Percentiles rank a stretch among this genome's conserved stretches.
These are phyloP conservation scores for Globisporangium ultimum DNA, from an alignment of 352 stramenopile genomes.

Conservation along the genomic window DNA sequence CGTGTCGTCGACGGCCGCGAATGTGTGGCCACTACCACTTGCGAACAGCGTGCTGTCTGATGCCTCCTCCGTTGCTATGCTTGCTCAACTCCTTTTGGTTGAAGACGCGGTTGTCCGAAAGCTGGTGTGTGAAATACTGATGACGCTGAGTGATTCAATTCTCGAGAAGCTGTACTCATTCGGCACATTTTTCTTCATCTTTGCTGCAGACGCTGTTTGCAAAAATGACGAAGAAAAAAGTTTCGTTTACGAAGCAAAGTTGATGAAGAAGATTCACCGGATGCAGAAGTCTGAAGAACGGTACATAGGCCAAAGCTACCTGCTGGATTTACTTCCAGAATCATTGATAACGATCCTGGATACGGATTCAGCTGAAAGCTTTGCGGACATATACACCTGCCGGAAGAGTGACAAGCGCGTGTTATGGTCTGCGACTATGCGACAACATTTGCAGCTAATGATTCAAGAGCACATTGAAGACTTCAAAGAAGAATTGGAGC, in stretches of 20 bases:
- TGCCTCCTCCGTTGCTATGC: conserved; percentile 35
- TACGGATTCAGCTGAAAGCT: conserved; percentile 48
- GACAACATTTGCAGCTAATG: conserved; percentile 67
- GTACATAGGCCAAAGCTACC: conserved; percentile 50
- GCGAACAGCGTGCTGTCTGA: conserved; percentile 57
- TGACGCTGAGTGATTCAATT: conserved; percentile 41
- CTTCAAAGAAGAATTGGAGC: conserved; percentile 56
- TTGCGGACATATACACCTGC: conserved; percentile 63
- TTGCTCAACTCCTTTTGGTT: conserved; percentile 69
- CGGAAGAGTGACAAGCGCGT: conserved; percentile 60
- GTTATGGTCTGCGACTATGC: conserved; percentile 69
- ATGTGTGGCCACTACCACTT: conserved; percentile 50
- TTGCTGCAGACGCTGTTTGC: conserved; percentile 29
- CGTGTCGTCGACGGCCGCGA: conserved; percentile 18
- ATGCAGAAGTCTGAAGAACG: conserved; percentile 49
- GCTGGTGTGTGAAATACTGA: conserved; percentile 61
- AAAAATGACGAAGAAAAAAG: conserved; percentile 20
- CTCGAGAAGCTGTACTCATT: conserved; percentile 53
- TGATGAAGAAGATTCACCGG: conserved; percentile 68
- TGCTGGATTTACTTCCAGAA: conserved; percentile 71
- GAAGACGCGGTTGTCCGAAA: conserved; percentile 44
- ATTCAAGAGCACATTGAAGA: conserved; percentile 68
- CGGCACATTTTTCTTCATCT: conserved; percentile 76
- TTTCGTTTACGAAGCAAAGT: conserved; percentile 54
- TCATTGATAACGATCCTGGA: conserved; percentile 70